Conservation (phyloP, 768 basidiomycete genomes). For the Neoboletus subvelutipes region DNA sequence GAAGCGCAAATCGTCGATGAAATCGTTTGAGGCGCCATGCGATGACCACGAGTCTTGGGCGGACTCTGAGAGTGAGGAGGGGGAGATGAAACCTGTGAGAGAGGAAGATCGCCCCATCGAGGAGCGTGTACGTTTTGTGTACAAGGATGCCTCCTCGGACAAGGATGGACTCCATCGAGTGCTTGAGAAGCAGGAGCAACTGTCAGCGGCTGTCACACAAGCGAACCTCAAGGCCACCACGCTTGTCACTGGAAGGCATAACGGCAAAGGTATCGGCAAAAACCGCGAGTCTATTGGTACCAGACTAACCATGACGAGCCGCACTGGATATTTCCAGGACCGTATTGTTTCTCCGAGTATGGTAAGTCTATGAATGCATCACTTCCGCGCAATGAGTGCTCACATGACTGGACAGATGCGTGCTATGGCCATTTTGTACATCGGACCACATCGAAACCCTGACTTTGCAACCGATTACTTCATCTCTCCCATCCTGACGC, state of each 20-base stretch:
- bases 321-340: constrained; percentile 92
- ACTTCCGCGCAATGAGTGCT: constrained; percentile 4
- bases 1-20: constrained; percentile 31
- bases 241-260: constrained; percentile 34
- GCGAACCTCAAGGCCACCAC: constrained; percentile 47
- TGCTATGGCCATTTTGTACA: constrained; percentile 97
- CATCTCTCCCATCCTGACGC: constrained; percentile 92
- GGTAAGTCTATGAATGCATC: constrained; percentile 51
- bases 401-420: constrained; percentile 79
- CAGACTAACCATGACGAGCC: constrained; percentile 90
- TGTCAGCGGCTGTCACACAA: constrained; percentile 51
- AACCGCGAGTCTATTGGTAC: constrained; percentile 73
- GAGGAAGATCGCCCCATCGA: constrained; percentile 77
- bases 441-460: constrained; percentile 91
- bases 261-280: constrained; percentile 32
- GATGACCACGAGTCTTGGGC: constrained; percentile 53
- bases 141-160: constrained; percentile 29
- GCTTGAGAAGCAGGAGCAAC: constrained; percentile 48
- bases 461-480: constrained; percentile 95
- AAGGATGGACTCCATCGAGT: constrained; percentile 14
- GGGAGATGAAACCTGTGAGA: constrained; percentile 45
- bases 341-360: constrained; percentile 92
- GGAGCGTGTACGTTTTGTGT: constrained; percentile 67
- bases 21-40: constrained; percentile 19
- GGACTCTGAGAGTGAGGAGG: constrained; percentile 51